Evolutionary conservation across 2,329 filamentous ascomycete genomes (phyloP).

Genomic region (Fusarium sp.): DNA sequence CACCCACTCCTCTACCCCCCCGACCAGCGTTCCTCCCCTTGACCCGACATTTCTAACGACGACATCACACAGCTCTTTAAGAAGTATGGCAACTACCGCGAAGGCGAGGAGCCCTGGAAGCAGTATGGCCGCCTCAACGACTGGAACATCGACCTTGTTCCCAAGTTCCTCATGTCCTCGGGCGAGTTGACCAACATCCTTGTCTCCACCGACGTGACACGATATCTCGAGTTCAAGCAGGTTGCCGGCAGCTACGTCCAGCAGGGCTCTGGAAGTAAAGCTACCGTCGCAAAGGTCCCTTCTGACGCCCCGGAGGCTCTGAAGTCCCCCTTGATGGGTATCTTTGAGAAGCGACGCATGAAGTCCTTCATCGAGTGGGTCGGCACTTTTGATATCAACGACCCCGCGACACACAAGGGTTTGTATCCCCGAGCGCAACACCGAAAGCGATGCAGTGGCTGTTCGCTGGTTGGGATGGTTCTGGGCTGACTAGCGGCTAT

Average conservation of each 20-base stretch:
- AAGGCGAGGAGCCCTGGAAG: constrained; percentile 93
- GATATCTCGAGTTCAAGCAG: constrained; percentile 92
- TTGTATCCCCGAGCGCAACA: constrained; percentile 42
- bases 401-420: constrained; percentile 92
- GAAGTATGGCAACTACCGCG: constrained; percentile 86
- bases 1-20: constrained; percentile 15
- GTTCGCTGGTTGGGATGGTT: background rate
- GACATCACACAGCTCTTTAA: constrained; percentile 80
- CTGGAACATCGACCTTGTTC: constrained; percentile 99
- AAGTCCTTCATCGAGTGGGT: constrained; percentile 98
- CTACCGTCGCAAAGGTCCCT: constrained; percentile 95
- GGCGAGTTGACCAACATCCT: constrained; percentile 99
- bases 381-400: constrained; percentile 83
- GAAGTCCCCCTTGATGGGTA: constrained; percentile 92
- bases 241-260: constrained; percentile 97
- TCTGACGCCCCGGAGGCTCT: constrained; percentile 92
- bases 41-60: constrained; percentile 36
- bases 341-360: constrained; percentile 97
- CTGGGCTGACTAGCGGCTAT: constrained; percentile 22
- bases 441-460: background rate
- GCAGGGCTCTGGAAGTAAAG: constrained; percentile 83
- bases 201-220: constrained; percentile 91
- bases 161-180: constrained; percentile 98
- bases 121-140: constrained; percentile 96
- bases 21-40: constrained; percentile 21